phyloP scores from a whole-genome alignment of 352 stramenopile species.

The Pythium monospermum region DNA sequence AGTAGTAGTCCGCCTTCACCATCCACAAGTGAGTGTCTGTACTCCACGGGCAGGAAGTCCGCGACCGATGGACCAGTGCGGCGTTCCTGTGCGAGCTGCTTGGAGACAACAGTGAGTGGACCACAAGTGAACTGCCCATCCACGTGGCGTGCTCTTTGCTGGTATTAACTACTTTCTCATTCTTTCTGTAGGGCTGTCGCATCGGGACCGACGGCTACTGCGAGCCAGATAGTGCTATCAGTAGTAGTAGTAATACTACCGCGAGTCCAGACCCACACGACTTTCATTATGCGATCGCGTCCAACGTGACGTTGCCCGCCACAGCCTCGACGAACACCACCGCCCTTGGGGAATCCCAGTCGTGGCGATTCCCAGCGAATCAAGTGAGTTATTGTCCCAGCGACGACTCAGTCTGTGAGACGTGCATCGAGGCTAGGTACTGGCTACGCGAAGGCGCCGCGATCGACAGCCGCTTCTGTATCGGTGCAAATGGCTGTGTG shows the following conservation, averaged over 20 bases:
- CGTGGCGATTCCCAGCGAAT: slow-evolving; percentile 5
- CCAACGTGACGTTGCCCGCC: not conserved
- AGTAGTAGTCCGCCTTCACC: not conserved
- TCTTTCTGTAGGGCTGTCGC: slow-evolving; percentile 3
- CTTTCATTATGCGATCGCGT: not conserved
- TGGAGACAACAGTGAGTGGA: not conserved
- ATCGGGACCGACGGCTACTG: slow-evolving; percentile 1
- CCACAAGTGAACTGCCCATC: slow-evolving; percentile 6
- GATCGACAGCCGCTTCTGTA: slow-evolving; percentile 15
- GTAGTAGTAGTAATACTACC: not conserved
- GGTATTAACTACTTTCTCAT: not conserved
- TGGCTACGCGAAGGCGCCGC: not conserved
- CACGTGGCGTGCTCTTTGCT: no score
- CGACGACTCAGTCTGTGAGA: slow-evolving; percentile 7
- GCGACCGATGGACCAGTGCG: slow-evolving; percentile 1
- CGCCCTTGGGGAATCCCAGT: not conserved
- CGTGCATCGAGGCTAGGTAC: slow-evolving; percentile 4
- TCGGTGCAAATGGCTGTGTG: slow-evolving; percentile 6
- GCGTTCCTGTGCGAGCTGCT: not conserved
- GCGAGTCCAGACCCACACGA: not conserved
- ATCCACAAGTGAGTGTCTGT: not conserved
- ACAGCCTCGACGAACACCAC: not conserved
- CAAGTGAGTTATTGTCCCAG: slow-evolving; percentile 3
- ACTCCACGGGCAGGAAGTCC: not conserved
- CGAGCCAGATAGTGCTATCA: not conserved